Percentiles rank a stretch among this genome's conserved stretches.
Conservation (phyloP, 2,329 filamentous ascomycete genomes). For the Neophaeococcomyces aloes region DNA sequence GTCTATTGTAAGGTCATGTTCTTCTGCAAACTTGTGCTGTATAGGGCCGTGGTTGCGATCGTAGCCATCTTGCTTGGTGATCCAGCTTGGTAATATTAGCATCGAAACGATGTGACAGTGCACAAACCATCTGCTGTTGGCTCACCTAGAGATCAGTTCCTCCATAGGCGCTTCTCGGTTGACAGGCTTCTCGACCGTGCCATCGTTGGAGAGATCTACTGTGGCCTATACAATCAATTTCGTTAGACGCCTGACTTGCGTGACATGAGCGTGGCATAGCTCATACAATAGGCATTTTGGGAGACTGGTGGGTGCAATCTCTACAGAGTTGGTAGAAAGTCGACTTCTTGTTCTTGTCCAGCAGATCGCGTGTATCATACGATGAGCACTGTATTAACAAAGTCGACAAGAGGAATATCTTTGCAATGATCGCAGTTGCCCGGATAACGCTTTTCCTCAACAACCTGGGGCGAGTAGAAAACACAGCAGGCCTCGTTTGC, state of each 20-base stretch:
- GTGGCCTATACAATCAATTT: constrained; percentile 8
- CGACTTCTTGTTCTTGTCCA: too few relatives aligned
- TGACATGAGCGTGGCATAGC: not conserved
- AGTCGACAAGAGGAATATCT: too few relatives aligned
- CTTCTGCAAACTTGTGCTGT: constrained; percentile 28
- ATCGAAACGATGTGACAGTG: not conserved
- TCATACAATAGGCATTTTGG: constrained; percentile 7
- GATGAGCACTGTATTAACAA: too few relatives aligned
- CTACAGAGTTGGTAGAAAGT: too few relatives aligned
- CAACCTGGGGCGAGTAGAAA: too few relatives aligned
- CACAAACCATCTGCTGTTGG: not conserved
- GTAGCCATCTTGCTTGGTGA: constrained; percentile 41
- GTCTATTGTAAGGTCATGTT: constrained; percentile 38
- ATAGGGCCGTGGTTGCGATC: constrained; percentile 50
- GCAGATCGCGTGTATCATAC: too few relatives aligned
- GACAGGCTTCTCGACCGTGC: constrained; percentile 24
- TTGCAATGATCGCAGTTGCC: too few relatives aligned
- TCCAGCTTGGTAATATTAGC: constrained; percentile 31
- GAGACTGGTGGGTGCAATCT: not conserved
- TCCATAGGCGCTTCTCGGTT: constrained; percentile 26
- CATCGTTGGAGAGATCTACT: constrained; percentile 14
- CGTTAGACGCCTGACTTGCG: not conserved
- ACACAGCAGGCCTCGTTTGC: too few relatives aligned
- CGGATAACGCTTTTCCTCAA: too few relatives aligned
- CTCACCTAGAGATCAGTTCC: constrained; percentile 24